Evolutionary conservation across 805 yeast species (phyloP).

Genomic region (Saturnispora diversa): DNA sequence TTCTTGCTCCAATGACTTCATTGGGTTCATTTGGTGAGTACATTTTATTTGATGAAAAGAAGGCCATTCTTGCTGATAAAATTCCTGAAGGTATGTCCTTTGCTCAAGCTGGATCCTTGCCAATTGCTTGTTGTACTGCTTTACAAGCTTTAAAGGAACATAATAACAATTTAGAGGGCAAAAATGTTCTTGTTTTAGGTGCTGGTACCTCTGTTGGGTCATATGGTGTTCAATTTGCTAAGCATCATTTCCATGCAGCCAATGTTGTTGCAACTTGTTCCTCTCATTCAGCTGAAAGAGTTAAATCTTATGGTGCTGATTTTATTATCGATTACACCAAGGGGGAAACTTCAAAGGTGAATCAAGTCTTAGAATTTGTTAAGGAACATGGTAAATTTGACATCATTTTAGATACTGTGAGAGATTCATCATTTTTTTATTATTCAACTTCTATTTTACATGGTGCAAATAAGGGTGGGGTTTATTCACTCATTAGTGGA

Average conservation of each 20-base stretch:
- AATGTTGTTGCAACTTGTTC: slow-evolving; percentile 49
- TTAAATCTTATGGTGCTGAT: slow-evolving; percentile 43
- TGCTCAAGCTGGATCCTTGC: slow-evolving; percentile 58
- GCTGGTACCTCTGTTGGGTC: slow-evolving; percentile 67
- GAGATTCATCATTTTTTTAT: slow-evolving; percentile 39
- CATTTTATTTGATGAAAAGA: slow-evolving; percentile 30
- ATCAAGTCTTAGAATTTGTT: slow-evolving; percentile 30
- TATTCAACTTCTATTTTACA: slow-evolving; percentile 36
- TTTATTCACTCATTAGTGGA: slow-evolving; percentile 51
- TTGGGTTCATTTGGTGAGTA: slow-evolving; percentile 43
- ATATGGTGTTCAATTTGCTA: slow-evolving; percentile 48
- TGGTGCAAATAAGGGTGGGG: slow-evolving; percentile 38
- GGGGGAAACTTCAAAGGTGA: slow-evolving; percentile 30
- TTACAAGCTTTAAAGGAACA: slow-evolving; percentile 19
- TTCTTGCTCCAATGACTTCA: slow-evolving; percentile 5
- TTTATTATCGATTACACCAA: slow-evolving; percentile 49
- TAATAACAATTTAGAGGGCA: slow-evolving; percentile 24
- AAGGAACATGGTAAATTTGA: slow-evolving; percentile 45
- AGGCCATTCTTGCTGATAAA: slow-evolving; percentile 21
- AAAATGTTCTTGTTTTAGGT: slow-evolving; percentile 57
- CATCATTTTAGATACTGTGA: slow-evolving; percentile 57
- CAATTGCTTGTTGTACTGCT: slow-evolving; percentile 61
- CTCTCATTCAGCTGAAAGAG: slow-evolving; percentile 24
- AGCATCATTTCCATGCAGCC: slow-evolving; percentile 36
- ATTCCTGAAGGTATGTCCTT: slow-evolving; percentile 41